These are phyloP conservation scores for Boletellus ananiceps DNA, from an alignment of 768 basidiomycete species.

Conservation along the genomic window DNA sequence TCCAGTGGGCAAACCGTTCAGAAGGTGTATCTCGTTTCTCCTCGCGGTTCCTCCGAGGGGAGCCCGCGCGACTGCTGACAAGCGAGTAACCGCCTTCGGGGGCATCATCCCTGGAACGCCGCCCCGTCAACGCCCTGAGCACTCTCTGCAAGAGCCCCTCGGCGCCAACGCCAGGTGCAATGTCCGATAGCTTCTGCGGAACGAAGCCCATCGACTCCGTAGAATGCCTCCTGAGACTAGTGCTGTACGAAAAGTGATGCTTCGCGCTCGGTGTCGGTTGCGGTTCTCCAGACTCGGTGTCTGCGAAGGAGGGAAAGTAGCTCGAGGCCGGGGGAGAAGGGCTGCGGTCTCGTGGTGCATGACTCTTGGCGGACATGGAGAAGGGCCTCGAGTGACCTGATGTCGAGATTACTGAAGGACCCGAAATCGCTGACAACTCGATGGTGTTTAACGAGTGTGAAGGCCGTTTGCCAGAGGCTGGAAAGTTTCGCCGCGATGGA, in stretches of 20 bases:
- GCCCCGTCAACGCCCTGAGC: slow-evolving; percentile 32
- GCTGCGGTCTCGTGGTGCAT: slow-evolving; percentile 13
- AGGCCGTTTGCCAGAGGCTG: slow-evolving; percentile 18
- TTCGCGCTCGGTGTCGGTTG: slow-evolving; percentile 61
- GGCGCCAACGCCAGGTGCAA: slow-evolving; percentile 36
- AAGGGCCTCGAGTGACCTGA: slow-evolving; percentile 21
- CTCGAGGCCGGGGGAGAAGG: slow-evolving; percentile 77
- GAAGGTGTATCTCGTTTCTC: slow-evolving; percentile 51
- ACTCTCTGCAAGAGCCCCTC: slow-evolving; percentile 48
- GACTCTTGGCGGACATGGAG: slow-evolving; percentile 6
- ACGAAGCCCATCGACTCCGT: slow-evolving; percentile 37
- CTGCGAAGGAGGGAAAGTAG: slow-evolving; percentile 64
- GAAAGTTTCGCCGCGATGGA: slow-evolving; percentile 23
- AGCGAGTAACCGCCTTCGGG: slow-evolving; percentile 40
- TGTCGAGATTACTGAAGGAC: slow-evolving; percentile 18
- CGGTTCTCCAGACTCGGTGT: slow-evolving; percentile 43
- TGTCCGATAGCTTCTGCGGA: slow-evolving; percentile 36
- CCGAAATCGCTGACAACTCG: slow-evolving; percentile 15
- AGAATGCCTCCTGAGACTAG: slow-evolving; percentile 67
- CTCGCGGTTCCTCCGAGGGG: slow-evolving; percentile 24
- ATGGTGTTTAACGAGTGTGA: slow-evolving; percentile 1
- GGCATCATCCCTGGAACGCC: slow-evolving; percentile 11
- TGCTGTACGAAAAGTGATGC: slow-evolving; percentile 79
- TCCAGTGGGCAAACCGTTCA: slow-evolving; percentile 61
- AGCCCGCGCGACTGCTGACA: slow-evolving; percentile 19